These are phyloP conservation scores for Thielaviopsis cerberus DNA, from an alignment of 2,329 filamentous ascomycete species.

Conservation along the genomic window DNA sequence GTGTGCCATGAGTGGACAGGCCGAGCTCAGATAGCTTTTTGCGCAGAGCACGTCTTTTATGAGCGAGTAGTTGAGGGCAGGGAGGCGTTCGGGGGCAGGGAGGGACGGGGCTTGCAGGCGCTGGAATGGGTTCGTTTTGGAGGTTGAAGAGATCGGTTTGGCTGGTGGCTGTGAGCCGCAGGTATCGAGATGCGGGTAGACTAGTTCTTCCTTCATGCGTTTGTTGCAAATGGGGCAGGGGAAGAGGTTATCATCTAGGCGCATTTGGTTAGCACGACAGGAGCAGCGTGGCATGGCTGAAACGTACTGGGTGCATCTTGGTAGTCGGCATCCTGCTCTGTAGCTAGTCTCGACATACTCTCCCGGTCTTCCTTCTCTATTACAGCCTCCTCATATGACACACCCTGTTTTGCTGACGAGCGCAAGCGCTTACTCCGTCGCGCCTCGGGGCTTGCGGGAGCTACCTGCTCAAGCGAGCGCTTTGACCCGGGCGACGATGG, in stretches of 20 bases:
- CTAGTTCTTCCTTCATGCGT: conserved; percentile 60
- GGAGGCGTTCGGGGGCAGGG: conserved; percentile 40
- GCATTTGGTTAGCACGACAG: conserved; percentile 10
- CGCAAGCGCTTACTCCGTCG: conserved; percentile 30
- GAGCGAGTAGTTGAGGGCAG: conserved; percentile 69
- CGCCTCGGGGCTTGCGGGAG: conserved; percentile 16
- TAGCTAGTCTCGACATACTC: not conserved
- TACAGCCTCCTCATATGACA: not conserved
- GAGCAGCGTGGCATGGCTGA: not conserved
- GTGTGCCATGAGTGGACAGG: conserved; percentile 50
- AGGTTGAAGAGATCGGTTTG: not conserved
- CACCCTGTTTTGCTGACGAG: conserved; percentile 23
- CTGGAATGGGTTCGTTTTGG: conserved; percentile 12
- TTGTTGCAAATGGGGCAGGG: conserved; percentile 65
- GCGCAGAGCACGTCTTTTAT: conserved; percentile 61
- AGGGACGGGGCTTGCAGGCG: conserved; percentile 15
- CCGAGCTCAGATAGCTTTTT: conserved; percentile 71
- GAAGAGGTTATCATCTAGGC: conserved; percentile 52
- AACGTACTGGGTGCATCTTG: conserved; percentile 18
- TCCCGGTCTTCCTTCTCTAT: not conserved
- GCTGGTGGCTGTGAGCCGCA: conserved; percentile 26
- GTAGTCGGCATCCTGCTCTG: conserved; percentile 15
- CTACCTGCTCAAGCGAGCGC: conserved; percentile 26
- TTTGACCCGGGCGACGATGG: conserved; percentile 50
- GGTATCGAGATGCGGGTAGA: conserved; percentile 65